phyloP scores from a whole-genome alignment of 345 rosid genomes.

The Alliaria petiolata region DNA sequence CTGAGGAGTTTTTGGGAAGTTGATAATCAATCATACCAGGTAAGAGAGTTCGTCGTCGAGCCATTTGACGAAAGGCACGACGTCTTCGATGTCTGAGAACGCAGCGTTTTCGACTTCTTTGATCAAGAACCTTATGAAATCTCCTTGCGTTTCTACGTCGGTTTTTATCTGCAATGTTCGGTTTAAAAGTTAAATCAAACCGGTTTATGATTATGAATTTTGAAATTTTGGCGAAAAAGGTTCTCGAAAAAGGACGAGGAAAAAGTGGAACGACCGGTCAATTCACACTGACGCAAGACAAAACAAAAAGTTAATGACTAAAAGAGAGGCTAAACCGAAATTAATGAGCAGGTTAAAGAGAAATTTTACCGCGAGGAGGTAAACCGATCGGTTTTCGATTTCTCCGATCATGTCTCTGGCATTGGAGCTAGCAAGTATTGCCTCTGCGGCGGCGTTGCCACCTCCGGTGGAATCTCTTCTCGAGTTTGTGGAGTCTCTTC shows the following conservation, averaged over 20 bases:
- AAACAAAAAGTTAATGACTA: neutral
- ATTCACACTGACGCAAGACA: conserved; percentile 21
- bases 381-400: conserved; percentile 93
- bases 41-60: conserved; percentile 92
- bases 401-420: conserved; percentile 98
- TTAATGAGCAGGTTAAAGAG: conserved; percentile 25
- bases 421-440: conserved; percentile 43
- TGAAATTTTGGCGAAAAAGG: neutral
- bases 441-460: conserved; percentile 41
- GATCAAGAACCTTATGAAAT: conserved; percentile 81
- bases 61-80: conserved; percentile 95
- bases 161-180: conserved; percentile 70
- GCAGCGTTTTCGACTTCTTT: conserved; percentile 85
- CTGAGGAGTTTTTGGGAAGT: neutral
- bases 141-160: conserved; percentile 95
- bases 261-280: conserved; percentile 29
- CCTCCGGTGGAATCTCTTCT: conserved; percentile 58
- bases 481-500: conserved; percentile 75
- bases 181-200: neutral
- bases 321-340: conserved; percentile 17
- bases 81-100: conserved; percentile 77
- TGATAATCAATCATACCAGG: conserved; percentile 39
- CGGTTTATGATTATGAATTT: neutral
- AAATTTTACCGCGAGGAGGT: conserved; percentile 68
- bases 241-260: neutral